These are phyloP conservation scores for Suillus discolor DNA, from an alignment of 768 basidiomycete species.

Conservation along the genomic window DNA sequence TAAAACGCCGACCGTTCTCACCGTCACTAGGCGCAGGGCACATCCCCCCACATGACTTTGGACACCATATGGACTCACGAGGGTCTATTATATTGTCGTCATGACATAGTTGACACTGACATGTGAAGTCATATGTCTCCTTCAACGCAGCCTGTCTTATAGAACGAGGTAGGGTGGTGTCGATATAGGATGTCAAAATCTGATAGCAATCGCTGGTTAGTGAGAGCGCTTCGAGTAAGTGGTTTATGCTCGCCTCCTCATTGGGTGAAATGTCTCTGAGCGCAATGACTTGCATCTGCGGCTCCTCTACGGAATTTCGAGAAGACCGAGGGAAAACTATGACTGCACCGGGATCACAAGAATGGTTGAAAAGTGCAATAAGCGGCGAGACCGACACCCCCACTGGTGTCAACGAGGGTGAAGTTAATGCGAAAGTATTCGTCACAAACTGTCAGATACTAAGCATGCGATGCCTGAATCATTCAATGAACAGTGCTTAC, in stretches of 20 bases:
- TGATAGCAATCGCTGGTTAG: conserved; percentile 28
- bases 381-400: conserved; percentile 84
- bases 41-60: conserved; percentile 64
- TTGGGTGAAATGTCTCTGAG: conserved; percentile 60
- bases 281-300: conserved; percentile 72
- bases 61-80: conserved; percentile 70
- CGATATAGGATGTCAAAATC: conserved; percentile 85
- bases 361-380: conserved; percentile 85
- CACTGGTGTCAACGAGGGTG: conserved; percentile 75
- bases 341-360: conserved; percentile 85
- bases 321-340: conserved; percentile 81
- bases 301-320: conserved; percentile 44
- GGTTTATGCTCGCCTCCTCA: conserved; percentile 62
- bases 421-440: conserved; percentile 88
- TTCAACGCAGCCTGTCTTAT: conserved; percentile 58
- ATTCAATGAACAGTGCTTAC: conserved; percentile 40
- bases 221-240: conserved; percentile 3
- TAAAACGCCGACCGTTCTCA: conserved; percentile 23
- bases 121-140: conserved; percentile 80
- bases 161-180: conserved; percentile 68
- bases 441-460: conserved; percentile 68
- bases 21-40: conserved; percentile 67
- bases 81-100: conserved; percentile 48
- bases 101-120: conserved; percentile 64
- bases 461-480: neutral